These are phyloP conservation scores for Leccinum olivaceopallidum DNA, from an alignment of 768 basidiomycete species.

Conservation along the genomic window DNA sequence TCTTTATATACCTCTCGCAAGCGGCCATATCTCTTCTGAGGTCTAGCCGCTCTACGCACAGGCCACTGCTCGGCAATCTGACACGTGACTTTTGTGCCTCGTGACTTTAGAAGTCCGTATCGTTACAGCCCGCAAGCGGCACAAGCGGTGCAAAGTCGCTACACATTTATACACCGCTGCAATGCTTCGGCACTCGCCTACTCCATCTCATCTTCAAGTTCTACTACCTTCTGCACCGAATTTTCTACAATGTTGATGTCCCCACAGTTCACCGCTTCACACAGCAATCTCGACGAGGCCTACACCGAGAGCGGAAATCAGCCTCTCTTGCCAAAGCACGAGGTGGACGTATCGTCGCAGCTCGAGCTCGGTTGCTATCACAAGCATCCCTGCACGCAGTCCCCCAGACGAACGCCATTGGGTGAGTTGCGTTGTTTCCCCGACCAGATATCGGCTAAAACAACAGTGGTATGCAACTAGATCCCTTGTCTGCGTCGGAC, in stretches of 20 bases:
- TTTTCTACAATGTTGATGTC: conserved; percentile 22
- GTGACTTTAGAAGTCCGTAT: no score
- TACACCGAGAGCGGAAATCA: conserved; percentile 15
- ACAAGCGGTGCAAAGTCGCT: conserved; percentile 27
- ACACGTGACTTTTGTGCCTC: no score
- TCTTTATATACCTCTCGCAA: no score
- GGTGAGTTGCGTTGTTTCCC: conserved; percentile 22
- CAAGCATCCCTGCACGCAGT: conserved; percentile 7
- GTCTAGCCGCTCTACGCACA: no score
- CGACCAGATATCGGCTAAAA: conserved; percentile 1
- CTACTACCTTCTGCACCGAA: conserved; percentile 8
- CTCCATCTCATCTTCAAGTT: conserved; percentile 15
- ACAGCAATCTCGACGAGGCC: conserved; percentile 1
- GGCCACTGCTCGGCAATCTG: no score
- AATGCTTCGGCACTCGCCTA: conserved; percentile 5
- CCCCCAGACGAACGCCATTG: conserved; percentile 21
- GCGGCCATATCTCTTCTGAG: no score
- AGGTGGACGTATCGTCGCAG: conserved; percentile 14
- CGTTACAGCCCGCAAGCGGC: conserved; percentile 9
- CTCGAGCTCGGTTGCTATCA: conserved; percentile 25
- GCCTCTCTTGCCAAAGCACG: conserved; percentile 22
- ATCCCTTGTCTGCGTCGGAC: conserved; percentile 28
- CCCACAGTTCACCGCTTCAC: conserved; percentile 6
- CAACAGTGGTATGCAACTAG: conserved; percentile 15
- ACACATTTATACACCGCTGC: conserved; percentile 27